Percentiles rank a stretch among this genome's conserved stretches.
phyloP scores from a whole-genome alignment of 2,329 filamentous ascomycete species.

The Ceratocystis alfenasii region DNA sequence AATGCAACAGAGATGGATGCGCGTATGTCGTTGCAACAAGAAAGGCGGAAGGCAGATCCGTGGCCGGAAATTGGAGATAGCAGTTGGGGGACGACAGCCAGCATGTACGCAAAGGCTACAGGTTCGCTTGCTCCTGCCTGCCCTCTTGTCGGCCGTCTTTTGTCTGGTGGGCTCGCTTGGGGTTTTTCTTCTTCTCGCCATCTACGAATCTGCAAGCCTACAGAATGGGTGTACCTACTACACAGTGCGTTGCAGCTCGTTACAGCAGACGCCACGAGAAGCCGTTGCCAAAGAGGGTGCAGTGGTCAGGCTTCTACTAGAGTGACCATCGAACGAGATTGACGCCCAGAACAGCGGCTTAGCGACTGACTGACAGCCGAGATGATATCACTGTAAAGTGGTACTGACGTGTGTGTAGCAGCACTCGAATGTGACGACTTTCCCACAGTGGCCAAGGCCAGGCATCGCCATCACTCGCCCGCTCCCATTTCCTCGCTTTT shows the following conservation, averaged over 20 bases:
- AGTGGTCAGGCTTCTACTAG: not conserved
- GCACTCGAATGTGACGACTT: not conserved
- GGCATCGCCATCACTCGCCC: too few species aligned
- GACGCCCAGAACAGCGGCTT: conserved; percentile 15
- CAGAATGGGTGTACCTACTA: not conserved
- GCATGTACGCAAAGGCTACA: not conserved
- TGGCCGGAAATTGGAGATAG: not conserved
- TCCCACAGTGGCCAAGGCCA: too few species aligned
- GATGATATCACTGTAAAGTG: not conserved
- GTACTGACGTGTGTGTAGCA: not conserved
- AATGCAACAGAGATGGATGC: not conserved
- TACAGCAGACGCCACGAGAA: not conserved
- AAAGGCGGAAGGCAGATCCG: not conserved
- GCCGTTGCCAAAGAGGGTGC: not conserved
- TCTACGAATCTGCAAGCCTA: not conserved
- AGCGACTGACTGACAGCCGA: not conserved
- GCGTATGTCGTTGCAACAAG: not conserved
- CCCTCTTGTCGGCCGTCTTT: too few species aligned
- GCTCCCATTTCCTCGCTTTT: too few species aligned
- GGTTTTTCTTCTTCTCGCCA: not conserved
- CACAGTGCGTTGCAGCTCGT: not conserved
- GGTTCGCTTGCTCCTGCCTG: not conserved
- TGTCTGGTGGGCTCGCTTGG: not conserved
- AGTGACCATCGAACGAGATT: conserved; percentile 15
- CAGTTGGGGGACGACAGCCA: not conserved